Evolutionary conservation across 805 yeast genomes (phyloP).

Genomic region (Groenewaldozyma tartarivorans): DNA sequence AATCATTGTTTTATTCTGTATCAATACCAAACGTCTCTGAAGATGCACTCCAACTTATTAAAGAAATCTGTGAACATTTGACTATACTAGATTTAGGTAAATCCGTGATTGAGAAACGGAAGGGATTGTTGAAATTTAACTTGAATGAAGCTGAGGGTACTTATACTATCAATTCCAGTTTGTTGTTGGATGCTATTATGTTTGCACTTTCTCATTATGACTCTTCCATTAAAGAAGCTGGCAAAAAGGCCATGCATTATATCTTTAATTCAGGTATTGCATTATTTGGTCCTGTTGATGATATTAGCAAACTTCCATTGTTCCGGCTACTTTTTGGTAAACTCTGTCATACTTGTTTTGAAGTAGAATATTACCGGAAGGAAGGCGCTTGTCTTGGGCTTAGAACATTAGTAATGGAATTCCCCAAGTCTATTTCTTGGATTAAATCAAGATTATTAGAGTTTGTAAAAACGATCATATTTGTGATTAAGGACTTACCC

Average conservation of each 20-base stretch:
- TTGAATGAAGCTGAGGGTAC: conserved; percentile 74
- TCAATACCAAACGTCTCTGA: conserved; percentile 63
- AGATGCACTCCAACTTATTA: conserved; percentile 54
- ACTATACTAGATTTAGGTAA: conserved; percentile 69
- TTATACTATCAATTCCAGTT: conserved; percentile 56
- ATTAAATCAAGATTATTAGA: conserved; percentile 74
- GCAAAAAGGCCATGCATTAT: conserved; percentile 52
- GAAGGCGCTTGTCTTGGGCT: conserved; percentile 86
- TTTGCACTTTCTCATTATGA: conserved; percentile 74
- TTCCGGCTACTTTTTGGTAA: conserved; percentile 68
- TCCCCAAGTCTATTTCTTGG: conserved; percentile 61
- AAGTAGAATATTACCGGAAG: conserved; percentile 76
- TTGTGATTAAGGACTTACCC: conserved; percentile 84
- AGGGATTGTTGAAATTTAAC: conserved; percentile 56
- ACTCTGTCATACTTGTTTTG: conserved; percentile 86
- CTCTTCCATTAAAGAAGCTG: conserved; percentile 59
- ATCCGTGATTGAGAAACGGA: conserved; percentile 57
- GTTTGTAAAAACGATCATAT: conserved; percentile 74
- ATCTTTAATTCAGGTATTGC: conserved; percentile 52
- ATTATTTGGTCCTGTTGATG: conserved; percentile 58
- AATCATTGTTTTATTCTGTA: conserved; percentile 64
- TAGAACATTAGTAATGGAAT: conserved; percentile 57
- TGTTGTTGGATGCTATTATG: conserved; percentile 64
- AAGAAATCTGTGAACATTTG: conserved; percentile 67
- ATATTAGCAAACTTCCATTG: conserved; percentile 63